Base-by-base conservation (phyloP, 1,284 basidiomycete genomes). In the Prillingera fragicola region DNA sequence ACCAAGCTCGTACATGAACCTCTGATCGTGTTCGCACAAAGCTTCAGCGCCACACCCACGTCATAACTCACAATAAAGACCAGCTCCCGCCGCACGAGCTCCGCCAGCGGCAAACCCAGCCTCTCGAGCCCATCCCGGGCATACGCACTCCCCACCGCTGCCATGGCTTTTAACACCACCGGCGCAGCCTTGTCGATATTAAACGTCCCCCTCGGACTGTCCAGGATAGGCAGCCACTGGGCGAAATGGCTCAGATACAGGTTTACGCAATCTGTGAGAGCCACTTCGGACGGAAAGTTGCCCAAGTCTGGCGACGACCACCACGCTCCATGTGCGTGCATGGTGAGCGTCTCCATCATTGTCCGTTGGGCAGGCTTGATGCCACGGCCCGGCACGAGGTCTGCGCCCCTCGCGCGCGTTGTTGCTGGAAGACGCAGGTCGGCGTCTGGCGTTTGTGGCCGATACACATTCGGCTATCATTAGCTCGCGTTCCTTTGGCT, bases 201-300 rank as follows among this genome's bases (percentile, higher is more conserved):
- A 28, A 54, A 59, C 6, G 32, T 38, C 2, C 41, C 49, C 8
- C 38, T 23, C 8, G 43, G 35, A 3, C 17, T 24, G 19, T 58
- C 46, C 4, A 55, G 19, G 10, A 59, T 41, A 0, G 57, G 55
- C 7, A 57, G 33, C 48, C 55, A 54, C 6, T 35, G 32, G 2
- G 54, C 46, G 27, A 57, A 59, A 35, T 55, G 53, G 25, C 35
- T 33, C 4, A 53, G 38, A 33, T 54, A 59, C 9, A 59, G 49
- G 36, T 56, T 46, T 23, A 57, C 50, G 33, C 49, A 55, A 13
- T 35, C 37, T 2, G 51, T 44, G 10, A 59, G 40, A 0, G 50
- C 48, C 5, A 47, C 34, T 18, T 38, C 38, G 3, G 53, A 55
- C 1, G 57, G 57, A n/a, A 57, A 55, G 33, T 53, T 50, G 40